Percentiles rank a stretch among this genome's conserved stretches.
These are phyloP conservation scores for Barbarea vulgaris DNA, from an alignment of 345 rosid species.

Conservation along the genomic window DNA sequence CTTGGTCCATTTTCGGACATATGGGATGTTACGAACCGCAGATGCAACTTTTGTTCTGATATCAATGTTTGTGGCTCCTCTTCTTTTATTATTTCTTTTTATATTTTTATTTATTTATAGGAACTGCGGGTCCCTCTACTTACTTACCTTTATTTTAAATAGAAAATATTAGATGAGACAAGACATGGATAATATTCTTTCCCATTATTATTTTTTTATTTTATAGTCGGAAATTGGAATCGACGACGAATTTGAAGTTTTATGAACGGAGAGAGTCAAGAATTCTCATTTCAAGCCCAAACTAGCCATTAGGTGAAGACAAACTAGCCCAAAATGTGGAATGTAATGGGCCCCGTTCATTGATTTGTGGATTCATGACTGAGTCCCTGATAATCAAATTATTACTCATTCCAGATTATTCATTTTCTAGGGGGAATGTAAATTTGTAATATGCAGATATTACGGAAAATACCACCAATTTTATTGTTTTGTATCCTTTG, in stretches of 20 bases:
- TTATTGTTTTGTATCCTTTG: background rate
- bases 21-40: conserved; percentile 44
- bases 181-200: background rate
- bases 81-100: background rate
- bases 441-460: background rate
- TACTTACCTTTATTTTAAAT: conserved; percentile 10
- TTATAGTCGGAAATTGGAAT: background rate
- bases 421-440: background rate
- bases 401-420: background rate
- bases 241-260: background rate
- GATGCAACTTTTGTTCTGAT: conserved; percentile 33
- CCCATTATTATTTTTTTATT: background rate
- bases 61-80: conserved; percentile 28
- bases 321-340: conserved; percentile 5
- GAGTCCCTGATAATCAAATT: background rate
- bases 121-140: conserved; percentile 9
- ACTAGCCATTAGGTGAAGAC: background rate
- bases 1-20: conserved; percentile 31
- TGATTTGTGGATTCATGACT: background rate
- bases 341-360: background rate
- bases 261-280: background rate
- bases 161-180: conserved; percentile 9
- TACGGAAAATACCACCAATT: background rate
- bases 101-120: background rate
- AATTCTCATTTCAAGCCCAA: conserved; percentile 21